Evolutionary conservation across 371 early-diverging fungal genomes (phyloP), one percentile per base, ranked within the genome.

Genomic region (Mortierella sp.): DNA sequence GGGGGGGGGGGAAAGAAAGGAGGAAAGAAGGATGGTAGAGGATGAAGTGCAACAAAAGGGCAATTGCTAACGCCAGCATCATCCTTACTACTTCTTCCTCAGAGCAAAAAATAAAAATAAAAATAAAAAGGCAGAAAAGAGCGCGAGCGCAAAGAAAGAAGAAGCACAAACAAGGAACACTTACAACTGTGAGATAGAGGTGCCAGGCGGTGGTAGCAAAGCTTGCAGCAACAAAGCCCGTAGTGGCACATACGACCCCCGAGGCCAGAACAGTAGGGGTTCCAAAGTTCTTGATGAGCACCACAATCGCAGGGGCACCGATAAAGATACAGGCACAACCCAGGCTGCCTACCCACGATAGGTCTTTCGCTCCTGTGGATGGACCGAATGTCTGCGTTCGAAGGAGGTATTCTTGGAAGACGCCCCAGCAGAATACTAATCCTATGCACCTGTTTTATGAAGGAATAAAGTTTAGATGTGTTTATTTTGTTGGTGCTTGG

Each of bases 341-440:
- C n/a, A 76, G 67, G 54, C 77, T 81, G 24, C 81, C 81, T 2
- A 73, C 77, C 81, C 81, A 81, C 2, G 73, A 72, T 6, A 81
- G 73, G 0, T 69, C 44, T n/a, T 26, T 54, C 31, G 77, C 46
- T 11, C 34, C 48, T 16, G 71, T 55, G 13, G 57, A 53, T 59
- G 74, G 77, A 61, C 61, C 61, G 24, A 76, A 76, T 2, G 74
- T 73, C 2, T 76, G 26, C 19, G 3, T 61, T 11, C 69, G 76
- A n/a, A 81, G 31, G 67, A 81, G 76, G 59, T 76, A 73, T 6
- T 76, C 76, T 26, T 76, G 73, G 43, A 81, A 81, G 3, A 81
- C 81, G 3, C 81, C 81, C 81, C 81, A 81, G 37, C 69, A 61
- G 31, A 81, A 69, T 16, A 57, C 37, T 11, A 81, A 37, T 46